A percentile compares a stretch with the other conserved stretches of the same genome.
Conservation (phyloP, 805 yeast genomes). For the Saccharomycopsis oosterbeekiorum region DNA sequence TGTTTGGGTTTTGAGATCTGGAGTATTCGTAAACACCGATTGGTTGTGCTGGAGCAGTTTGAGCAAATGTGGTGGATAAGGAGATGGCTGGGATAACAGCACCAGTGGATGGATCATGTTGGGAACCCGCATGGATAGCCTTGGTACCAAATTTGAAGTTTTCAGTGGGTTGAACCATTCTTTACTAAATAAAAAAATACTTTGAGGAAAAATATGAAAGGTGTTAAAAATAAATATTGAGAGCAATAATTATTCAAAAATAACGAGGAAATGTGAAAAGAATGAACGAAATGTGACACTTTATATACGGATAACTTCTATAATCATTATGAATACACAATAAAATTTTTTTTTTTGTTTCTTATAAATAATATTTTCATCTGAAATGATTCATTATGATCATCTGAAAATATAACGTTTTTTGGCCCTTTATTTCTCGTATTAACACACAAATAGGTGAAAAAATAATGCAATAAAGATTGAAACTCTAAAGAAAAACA, state of each 20-base stretch:
- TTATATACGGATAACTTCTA: neutral
- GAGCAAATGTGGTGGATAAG: conserved; percentile 78
- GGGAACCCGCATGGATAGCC: conserved; percentile 79
- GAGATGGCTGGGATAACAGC: conserved; percentile 83
- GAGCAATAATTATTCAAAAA: neutral
- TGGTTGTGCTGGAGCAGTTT: conserved; percentile 66
- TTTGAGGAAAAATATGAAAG: neutral
- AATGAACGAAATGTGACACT: neutral
- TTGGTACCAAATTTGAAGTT: conserved; percentile 53
- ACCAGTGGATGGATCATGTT: conserved; percentile 63
- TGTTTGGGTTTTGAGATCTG: conserved; percentile 78
- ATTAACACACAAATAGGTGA: too few relatives aligned
- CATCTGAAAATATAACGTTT: too few relatives aligned
- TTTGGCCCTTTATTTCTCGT: too few relatives aligned
- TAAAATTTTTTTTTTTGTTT: too few relatives aligned
- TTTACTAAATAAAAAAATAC: neutral
- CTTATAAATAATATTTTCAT: too few relatives aligned
- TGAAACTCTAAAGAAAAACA: too few relatives aligned
- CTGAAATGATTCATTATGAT: too few relatives aligned
- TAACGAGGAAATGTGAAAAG: neutral
- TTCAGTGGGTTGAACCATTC: conserved; percentile 1
- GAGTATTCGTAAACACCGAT: conserved; percentile 76
- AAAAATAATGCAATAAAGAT: too few relatives aligned
- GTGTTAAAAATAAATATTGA: neutral
- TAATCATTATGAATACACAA: too few relatives aligned